A percentile compares a stretch with the other conserved stretches of the same genome.
Conservation (phyloP, 169 alveolate species). For the Plasmodium malariae region DNA sequence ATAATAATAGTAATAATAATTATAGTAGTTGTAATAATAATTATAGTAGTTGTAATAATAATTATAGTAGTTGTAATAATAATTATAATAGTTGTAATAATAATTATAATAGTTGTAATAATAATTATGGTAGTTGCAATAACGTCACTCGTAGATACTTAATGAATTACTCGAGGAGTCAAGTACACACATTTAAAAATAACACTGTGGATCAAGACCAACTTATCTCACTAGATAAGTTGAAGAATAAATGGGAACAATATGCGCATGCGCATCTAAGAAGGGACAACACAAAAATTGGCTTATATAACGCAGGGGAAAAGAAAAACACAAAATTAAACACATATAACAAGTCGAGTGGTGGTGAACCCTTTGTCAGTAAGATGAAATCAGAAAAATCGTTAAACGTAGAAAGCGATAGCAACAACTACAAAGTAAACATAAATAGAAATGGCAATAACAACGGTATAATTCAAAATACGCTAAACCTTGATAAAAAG, state of each 20-base stretch:
- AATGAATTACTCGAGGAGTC: constrained; percentile 48
- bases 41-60: too few species aligned
- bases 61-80: not conserved
- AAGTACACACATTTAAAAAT: constrained; percentile 15
- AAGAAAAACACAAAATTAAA: constrained; percentile 12
- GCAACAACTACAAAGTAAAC: too few species aligned
- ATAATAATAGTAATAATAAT: not conserved
- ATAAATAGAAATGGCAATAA: too few species aligned
- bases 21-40: not conserved
- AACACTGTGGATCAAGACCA: constrained; percentile 1
- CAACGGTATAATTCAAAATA: too few species aligned
- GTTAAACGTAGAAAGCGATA: not conserved
- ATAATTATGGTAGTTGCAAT: not conserved
- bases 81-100: not conserved
- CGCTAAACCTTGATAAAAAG: not conserved
- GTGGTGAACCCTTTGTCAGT: constrained; percentile 16
- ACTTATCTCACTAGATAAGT: constrained; percentile 21
- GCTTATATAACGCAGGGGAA: not conserved
- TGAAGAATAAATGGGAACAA: constrained; percentile 59
- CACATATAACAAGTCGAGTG: not conserved
- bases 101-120: not conserved
- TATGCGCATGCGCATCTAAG: constrained; percentile 15
- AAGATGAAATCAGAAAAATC: constrained; percentile 39
- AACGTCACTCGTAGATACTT: not conserved
- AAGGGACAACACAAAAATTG: not conserved